Evolutionary conservation across 192 early-diverging fungal species (phyloP), one percentile per base, ranked within the genome.

Genomic region (Mortierella hygrophila): DNA sequence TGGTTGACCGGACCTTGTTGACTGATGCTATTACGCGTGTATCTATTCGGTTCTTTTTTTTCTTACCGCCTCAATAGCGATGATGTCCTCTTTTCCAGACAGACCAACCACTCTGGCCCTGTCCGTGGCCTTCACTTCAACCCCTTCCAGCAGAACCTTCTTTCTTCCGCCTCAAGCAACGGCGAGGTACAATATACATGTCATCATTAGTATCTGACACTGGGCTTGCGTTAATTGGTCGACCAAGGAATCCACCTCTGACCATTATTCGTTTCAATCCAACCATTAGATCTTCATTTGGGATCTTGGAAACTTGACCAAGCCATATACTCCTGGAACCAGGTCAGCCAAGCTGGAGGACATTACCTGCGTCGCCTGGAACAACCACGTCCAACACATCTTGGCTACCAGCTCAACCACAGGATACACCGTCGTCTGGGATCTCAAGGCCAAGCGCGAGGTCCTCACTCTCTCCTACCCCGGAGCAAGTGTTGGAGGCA

Each of bases 381-480:
- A 99, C 88, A 93, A 94, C 75, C 94, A 97, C 78, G 96, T 97
- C 44, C 92, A 94, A 73, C 96, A 98, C 77, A 99, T 99, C 82
- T 90, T 99, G 76, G 98, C 97, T 15, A 96, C 96, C 8, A 96
- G 96, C 13, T 95, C 94, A 55, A 96, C 95, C 74, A 97, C 97
- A 72, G 98, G 98, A 57, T 92, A 96, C 78, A 97, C 97, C 29
- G 98, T 98, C 40, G 94, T 99, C 13, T 99, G 98, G 97, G 98
- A 99, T 92, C 90, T 99, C 77, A 91, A 95, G 65, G 94, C 94
- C 65, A 91, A 95, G 63, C 93, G 95, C 55, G 97, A 99, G 80
- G 92, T 98, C 40, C 94, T 98, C 65, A 89, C 92, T 46, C 92
- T 99, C 60, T 89, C 88, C 77, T 91, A 91, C 71, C 83, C 83